A percentile compares a stretch with the other conserved stretches of the same genome.
These are phyloP conservation scores for Myxozyma monticola DNA, from an alignment of 805 yeast genomes.

Conservation along the genomic window DNA sequence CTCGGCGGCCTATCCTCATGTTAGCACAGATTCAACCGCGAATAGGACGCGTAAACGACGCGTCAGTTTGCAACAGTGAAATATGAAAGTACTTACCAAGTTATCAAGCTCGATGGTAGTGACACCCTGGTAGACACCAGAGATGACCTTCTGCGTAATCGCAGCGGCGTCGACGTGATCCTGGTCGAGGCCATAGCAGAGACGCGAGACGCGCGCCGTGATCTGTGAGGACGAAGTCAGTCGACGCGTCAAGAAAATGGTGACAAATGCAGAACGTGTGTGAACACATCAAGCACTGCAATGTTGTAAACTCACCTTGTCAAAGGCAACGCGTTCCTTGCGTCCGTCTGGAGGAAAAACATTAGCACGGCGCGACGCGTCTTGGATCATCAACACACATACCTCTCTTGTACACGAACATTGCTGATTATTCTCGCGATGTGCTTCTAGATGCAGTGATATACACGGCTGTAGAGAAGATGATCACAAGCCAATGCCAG, in stretches of 20 bases:
- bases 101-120: constrained; percentile 80
- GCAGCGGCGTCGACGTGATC: constrained; percentile 92
- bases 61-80: constrained; percentile 17
- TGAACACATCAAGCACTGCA: background rate
- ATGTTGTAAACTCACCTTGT: constrained; percentile 42
- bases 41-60: background rate
- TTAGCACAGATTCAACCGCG: background rate
- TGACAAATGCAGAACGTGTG: background rate
- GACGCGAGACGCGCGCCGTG: constrained; percentile 90
- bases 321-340: constrained; percentile 86
- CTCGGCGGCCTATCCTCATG: constrained; percentile 75
- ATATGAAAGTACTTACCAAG: constrained; percentile 31
- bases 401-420: constrained; percentile 35
- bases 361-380: background rate
- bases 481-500: no score
- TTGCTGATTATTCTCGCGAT: background rate
- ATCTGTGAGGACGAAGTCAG: constrained; percentile 48
- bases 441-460: no score
- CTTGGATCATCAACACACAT: no score
- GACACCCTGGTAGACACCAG: constrained; percentile 97
- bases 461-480: no score
- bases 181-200: constrained; percentile 91
- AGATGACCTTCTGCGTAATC: constrained; percentile 90
- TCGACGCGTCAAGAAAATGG: no score
- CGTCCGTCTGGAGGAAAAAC: constrained; percentile 62